Evolutionary conservation across 129 eudicot genomes (phyloP), one percentile per base, ranked within the genome.

Genomic region (Rutidosis leptorrhynchoides): DNA sequence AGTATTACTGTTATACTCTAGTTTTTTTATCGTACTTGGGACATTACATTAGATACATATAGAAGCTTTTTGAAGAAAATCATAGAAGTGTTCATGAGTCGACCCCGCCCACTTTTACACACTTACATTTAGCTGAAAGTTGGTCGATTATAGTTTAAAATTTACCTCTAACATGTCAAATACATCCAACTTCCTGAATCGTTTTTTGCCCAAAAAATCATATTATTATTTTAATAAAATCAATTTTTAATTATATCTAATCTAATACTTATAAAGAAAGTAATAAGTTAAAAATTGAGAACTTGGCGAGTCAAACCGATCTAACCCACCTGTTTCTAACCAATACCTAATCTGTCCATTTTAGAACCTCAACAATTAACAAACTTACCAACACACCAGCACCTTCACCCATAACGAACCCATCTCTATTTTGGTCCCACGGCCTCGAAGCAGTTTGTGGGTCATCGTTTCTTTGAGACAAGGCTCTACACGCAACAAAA

Each of bases 341-440:
- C 6, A 17, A 15, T 69, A 48, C 61, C 4, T 35, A 7, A 42
- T 42, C 27, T n/a, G n/a, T n/a, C n/a, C 19, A 33, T 32, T 33
- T 61, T 61, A 19, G 16, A 10, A 61, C 28, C 3, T 8, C 55
- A 4, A 42, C 22, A 6, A n/a, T 46, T 7, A 52, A 21, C 37
- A 24, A 42, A 70, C 81, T 79, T 82, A 94, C 99, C 97, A 94
- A 73, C 26, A 94, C 95, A 51, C 99, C 99, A 74, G 95, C 95
- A 3, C 99, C 99, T 84, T 94, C 99, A 15, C 99, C 99, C 97
- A 94, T 86, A 14, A 94, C 99, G 61, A 94, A 89, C 35, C 99
- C 99, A 74, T 94, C 99, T 69, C 99, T 66, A 62, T 65, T 94
- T 73, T 89, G 86, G 82, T 94, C 99, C 99, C 97, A 94, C 1